Conservation (phyloP, 768 basidiomycete genomes). For the Boletus reticuloceps region DNA sequence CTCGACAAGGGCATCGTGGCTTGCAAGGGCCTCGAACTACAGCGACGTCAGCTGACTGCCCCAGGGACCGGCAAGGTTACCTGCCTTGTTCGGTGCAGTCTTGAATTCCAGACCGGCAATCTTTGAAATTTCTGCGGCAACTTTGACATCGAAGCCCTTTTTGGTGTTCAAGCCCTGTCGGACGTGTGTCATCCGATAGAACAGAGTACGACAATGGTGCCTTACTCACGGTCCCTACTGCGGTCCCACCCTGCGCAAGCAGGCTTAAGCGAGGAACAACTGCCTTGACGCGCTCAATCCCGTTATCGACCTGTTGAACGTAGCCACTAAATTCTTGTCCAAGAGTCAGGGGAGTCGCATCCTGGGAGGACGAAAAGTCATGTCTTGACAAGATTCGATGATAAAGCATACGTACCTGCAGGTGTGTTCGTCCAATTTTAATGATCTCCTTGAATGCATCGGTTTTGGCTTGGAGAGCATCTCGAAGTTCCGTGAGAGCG, state of each 20-base stretch:
- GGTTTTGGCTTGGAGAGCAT: constrained; percentile 80
- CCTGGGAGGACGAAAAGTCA: constrained; percentile 43
- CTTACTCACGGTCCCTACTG: constrained; percentile 86
- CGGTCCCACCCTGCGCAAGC: constrained; percentile 97
- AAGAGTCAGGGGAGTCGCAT: constrained; percentile 95
- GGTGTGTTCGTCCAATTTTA: constrained; percentile 97
- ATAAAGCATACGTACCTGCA: constrained; percentile 52
- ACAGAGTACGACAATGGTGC: background rate
- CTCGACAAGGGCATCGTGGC: constrained; percentile 98
- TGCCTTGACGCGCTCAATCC: constrained; percentile 78
- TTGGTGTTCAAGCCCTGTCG: constrained; percentile 91
- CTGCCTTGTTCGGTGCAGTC: constrained; percentile 97
- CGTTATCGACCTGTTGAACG: constrained; percentile 90
- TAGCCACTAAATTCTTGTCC: constrained; percentile 99
- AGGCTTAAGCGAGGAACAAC: constrained; percentile 82
- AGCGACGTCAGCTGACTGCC: constrained; percentile 4
- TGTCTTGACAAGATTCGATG: background rate
- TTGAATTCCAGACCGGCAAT: constrained; percentile 88
- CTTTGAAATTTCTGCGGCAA: constrained; percentile 89
- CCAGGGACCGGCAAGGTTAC: constrained; percentile 3
- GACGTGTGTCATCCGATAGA: constrained; percentile 8
- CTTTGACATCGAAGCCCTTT: constrained; percentile 93
- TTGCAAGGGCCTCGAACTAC: constrained; percentile 95
- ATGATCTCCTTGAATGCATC: constrained; percentile 88
- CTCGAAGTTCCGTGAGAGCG: constrained; percentile 78